Evolutionary conservation across 164 flowering plant species (phyloP).

Genomic region (Litsea cubeba): DNA sequence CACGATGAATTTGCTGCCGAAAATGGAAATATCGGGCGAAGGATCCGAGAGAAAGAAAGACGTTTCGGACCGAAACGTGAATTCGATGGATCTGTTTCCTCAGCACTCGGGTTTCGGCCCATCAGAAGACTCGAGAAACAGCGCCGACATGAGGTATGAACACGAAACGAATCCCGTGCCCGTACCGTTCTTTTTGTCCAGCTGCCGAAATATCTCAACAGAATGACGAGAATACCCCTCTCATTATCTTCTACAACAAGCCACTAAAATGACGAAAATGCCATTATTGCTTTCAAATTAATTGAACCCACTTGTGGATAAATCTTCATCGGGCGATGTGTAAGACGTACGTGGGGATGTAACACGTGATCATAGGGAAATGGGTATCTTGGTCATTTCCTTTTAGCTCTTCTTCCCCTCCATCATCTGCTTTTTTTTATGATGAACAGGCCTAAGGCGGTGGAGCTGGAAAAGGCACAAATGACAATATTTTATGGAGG

Average conservation of each 20-base stretch:
- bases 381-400: too few species aligned
- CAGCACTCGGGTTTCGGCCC: conserved; percentile 30
- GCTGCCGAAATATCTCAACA: background rate
- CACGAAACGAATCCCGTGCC: background rate
- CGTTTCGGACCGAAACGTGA: background rate
- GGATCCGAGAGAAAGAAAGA: background rate
- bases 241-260: background rate
- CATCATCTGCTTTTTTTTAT: too few species aligned
- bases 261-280: background rate
- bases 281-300: background rate
- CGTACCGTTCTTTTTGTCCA: too few species aligned
- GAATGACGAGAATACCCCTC: background rate
- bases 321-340: too few species aligned
- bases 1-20: conserved; percentile 43
- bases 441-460: background rate
- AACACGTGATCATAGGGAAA: too few species aligned
- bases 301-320: too few species aligned
- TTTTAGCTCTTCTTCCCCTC: too few species aligned
- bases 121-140: conserved; percentile 19
- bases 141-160: conserved; percentile 23
- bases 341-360: too few species aligned
- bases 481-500: conserved; percentile 76
- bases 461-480: conserved; percentile 17
- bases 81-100: conserved; percentile 16
- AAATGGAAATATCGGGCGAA: conserved; percentile 15